A percentile compares a stretch with the other conserved stretches of the same genome.
Conservation (phyloP, 805 yeast genomes). For the Wickerhamiella azymoides region DNA sequence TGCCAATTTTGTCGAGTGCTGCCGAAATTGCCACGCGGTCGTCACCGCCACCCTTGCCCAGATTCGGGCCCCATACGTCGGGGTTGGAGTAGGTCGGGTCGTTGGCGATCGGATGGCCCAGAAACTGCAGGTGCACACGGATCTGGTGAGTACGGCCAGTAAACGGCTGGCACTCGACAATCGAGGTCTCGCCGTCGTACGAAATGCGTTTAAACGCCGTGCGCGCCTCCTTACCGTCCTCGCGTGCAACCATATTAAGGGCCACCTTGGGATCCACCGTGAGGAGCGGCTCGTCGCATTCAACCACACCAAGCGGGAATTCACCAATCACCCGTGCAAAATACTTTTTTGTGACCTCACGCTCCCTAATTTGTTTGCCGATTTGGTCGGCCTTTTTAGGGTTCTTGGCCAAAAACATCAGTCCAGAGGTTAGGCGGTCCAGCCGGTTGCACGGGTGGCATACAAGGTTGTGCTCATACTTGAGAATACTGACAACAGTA, state of each 20-base stretch:
- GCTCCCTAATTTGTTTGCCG: constrained; percentile 51
- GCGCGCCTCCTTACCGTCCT: constrained; percentile 44
- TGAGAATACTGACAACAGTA: constrained; percentile 62
- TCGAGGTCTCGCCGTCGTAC: constrained; percentile 52
- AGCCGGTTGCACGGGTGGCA: constrained; percentile 84
- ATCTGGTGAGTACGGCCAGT: constrained; percentile 96
- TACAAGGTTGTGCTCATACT: constrained; percentile 47
- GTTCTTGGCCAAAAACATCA: constrained; percentile 80
- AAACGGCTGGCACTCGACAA: constrained; percentile 66
- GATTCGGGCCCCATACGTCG: constrained; percentile 59
- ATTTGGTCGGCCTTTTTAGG: constrained; percentile 65
- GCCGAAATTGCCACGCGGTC: constrained; percentile 35
- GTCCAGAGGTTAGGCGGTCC: constrained; percentile 83
- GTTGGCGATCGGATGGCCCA: constrained; percentile 79
- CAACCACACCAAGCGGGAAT: constrained; percentile 48
- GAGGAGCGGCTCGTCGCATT: constrained; percentile 51
- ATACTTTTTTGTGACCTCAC: constrained; percentile 69
- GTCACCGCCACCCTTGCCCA: constrained; percentile 47
- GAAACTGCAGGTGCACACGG: constrained; percentile 71
- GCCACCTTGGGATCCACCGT: constrained; percentile 66
- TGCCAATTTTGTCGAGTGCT: constrained; percentile 53
- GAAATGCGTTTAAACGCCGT: constrained; percentile 56
- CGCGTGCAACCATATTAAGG: constrained; percentile 38
- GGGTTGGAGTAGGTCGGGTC: constrained; percentile 79
- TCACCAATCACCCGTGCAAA: constrained; percentile 79